Base-by-base conservation (phyloP, 176 grass and related monocot species). In the Otatea glauca region DNA sequence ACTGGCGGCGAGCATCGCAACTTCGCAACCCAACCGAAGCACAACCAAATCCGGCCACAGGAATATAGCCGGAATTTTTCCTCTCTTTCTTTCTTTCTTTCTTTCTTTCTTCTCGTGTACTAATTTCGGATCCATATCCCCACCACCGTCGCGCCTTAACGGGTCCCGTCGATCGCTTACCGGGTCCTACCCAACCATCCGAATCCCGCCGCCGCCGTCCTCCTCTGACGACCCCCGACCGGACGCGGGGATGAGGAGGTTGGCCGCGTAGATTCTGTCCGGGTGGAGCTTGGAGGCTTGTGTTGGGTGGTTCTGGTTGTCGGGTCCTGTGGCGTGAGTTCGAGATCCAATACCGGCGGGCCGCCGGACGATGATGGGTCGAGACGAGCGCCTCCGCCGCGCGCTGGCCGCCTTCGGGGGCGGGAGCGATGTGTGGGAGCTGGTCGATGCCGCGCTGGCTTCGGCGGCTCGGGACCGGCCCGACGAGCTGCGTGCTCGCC, bases 391-490 rank as follows among this genome's bases (percentile, higher is more conserved):
- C 44, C 78, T 97, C 71, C 85, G 75, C 49, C 60, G 85, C 35
- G 53, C 89, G 72, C 84, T 97, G 74, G 47, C 77, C 44, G 84
- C 76, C 60, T 69, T 81, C 24, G 88, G 82, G 9, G 56, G 84
- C 27, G 87, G 68, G 27, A 50, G 79, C 17, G 95, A 92, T 79
- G 77, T 97, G 32, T 97, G 92, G 95, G 71, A 68, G 16, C 82
- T 97, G 72, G 88, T 97, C 65, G 88, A 97, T 54, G 76, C 92
- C 27, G 95, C 87, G 27, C 83, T 97, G 44, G 56, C 80, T 54
- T 58, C 82, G 8, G 95, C 87, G 10, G 84, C 79, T 38, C 77
- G 79, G 44, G 91, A 95, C 70, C 77, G 81, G 29, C 87, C 83
- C 59, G 81, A 21, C 21, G 95, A 97, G 81, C 90, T 97, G 14